Evolutionary conservation across 257 asterid species (phyloP).

Genomic region (Lycium ferocissimum): DNA sequence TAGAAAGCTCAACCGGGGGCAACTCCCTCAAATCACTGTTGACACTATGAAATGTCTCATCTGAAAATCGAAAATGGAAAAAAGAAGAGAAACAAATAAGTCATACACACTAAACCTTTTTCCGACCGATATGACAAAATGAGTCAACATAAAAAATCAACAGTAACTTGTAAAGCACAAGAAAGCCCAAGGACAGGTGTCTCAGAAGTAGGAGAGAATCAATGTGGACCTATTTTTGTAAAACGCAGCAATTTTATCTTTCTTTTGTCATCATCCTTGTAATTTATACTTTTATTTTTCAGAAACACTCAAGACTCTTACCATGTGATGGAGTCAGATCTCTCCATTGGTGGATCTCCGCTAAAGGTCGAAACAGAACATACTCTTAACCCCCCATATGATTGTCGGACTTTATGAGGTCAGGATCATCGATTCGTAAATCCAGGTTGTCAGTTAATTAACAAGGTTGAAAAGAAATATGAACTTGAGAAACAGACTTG

Average conservation of each 20-base stretch:
- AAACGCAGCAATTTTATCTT: neutral
- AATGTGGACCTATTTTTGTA: neutral
- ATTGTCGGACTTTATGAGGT: neutral
- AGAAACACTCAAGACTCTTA: neutral
- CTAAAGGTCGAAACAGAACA: neutral
- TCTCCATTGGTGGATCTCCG: constrained; percentile 27
- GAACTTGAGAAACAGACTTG: constrained; percentile 16
- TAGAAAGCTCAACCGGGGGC: constrained; percentile 89
- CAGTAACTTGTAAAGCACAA: neutral
- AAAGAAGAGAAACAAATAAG: constrained; percentile 23
- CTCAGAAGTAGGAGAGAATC: neutral
- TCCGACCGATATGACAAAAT: neutral
- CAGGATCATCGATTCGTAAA: neutral
- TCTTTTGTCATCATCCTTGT: neutral
- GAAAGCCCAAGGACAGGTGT: constrained; percentile 12
- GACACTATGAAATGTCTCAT: constrained; percentile 72
- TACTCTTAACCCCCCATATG: neutral
- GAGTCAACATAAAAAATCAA: neutral
- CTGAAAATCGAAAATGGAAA: constrained; percentile 48
- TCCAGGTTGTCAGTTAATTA: neutral
- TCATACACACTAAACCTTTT: neutral
- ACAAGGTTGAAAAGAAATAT: neutral
- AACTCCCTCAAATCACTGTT: constrained; percentile 85
- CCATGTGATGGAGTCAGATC: neutral
- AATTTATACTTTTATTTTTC: neutral